Percentiles rank a stretch among this genome's conserved stretches.
These are phyloP conservation scores for Dictyostelium intermedium DNA, from an alignment of 78 protist species.

Conservation along the genomic window DNA sequence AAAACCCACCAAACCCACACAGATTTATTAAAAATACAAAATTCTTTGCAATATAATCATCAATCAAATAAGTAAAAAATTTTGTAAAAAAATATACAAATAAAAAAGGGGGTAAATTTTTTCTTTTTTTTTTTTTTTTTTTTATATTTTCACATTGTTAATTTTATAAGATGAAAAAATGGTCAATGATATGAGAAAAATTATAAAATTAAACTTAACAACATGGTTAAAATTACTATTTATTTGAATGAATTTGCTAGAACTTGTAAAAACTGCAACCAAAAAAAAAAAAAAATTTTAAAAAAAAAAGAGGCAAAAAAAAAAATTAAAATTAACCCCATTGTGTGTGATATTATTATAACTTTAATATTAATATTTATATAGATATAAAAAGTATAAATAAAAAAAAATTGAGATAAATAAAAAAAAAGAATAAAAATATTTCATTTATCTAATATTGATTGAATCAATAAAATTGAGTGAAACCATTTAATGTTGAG, in stretches of 20 bases:
- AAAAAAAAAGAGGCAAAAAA: neutral
- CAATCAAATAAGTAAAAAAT: neutral
- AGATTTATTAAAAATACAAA: neutral
- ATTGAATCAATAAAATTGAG: neutral
- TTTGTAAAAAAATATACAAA: neutral
- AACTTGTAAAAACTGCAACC: neutral
- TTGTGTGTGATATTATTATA: neutral
- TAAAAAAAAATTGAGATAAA: neutral
- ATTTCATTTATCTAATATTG: neutral
- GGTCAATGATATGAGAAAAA: neutral
- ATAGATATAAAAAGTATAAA: neutral
- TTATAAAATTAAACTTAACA: neutral
- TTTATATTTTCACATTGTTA: neutral
- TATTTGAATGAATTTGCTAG: neutral
- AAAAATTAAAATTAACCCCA: neutral
- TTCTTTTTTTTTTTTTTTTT: neutral
- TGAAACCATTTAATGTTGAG: neutral
- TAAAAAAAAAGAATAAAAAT: neutral
- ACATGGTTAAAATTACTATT: neutral
- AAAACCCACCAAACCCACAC: neutral
- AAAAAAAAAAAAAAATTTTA: neutral
- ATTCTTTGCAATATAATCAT: neutral
- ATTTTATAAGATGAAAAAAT: too few relatives aligned
- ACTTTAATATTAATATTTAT: too few relatives aligned
- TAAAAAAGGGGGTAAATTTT: neutral